Percentiles rank a stretch among this genome's conserved stretches.
These are phyloP conservation scores for Biscogniauxia sp. DNA, from an alignment of 2,329 filamentous ascomycete species.

Conservation along the genomic window DNA sequence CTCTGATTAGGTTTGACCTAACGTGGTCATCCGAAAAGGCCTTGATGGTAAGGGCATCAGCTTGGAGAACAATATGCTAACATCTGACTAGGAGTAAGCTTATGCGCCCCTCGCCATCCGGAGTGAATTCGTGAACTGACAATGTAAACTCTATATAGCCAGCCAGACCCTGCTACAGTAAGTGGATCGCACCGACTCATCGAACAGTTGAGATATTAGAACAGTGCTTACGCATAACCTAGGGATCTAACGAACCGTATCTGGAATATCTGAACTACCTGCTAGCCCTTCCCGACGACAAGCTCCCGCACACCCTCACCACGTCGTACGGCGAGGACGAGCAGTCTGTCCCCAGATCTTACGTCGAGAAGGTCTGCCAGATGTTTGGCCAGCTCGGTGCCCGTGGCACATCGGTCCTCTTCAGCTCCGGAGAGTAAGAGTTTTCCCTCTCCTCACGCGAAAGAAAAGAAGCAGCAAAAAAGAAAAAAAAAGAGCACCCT, in stretches of 20 bases:
- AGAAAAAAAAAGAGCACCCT: not conserved
- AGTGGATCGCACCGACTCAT: slow-evolving; percentile 5
- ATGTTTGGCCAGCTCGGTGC: slow-evolving; percentile 28
- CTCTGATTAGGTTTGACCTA: not conserved
- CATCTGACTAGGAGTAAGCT: not conserved
- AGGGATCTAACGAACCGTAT: slow-evolving; percentile 25
- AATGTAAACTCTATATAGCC: slow-evolving; percentile 5
- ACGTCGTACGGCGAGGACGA: slow-evolving; percentile 28
- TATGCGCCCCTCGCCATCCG: not conserved
- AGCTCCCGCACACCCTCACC: slow-evolving; percentile 28
- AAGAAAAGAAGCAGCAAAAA: slow-evolving; percentile 1
- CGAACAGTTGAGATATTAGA: not conserved
- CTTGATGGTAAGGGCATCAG: slow-evolving; percentile 27
- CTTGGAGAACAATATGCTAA: slow-evolving; percentile 7
- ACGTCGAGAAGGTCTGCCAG: slow-evolving; percentile 27
- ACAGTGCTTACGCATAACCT: not conserved
- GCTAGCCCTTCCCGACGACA: slow-evolving; percentile 18
- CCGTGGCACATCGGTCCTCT: slow-evolving; percentile 27
- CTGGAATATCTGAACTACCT: slow-evolving; percentile 30
- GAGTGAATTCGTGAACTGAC: not conserved
- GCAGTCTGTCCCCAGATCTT: slow-evolving; percentile 25
- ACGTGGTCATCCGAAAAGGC: not conserved
- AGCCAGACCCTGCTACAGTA: slow-evolving; percentile 21
- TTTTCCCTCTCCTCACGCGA: not conserved
- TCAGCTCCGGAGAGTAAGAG: slow-evolving; percentile 29